phyloP scores from a whole-genome alignment of 2,329 filamentous ascomycete species.

The Alternaria panax region DNA sequence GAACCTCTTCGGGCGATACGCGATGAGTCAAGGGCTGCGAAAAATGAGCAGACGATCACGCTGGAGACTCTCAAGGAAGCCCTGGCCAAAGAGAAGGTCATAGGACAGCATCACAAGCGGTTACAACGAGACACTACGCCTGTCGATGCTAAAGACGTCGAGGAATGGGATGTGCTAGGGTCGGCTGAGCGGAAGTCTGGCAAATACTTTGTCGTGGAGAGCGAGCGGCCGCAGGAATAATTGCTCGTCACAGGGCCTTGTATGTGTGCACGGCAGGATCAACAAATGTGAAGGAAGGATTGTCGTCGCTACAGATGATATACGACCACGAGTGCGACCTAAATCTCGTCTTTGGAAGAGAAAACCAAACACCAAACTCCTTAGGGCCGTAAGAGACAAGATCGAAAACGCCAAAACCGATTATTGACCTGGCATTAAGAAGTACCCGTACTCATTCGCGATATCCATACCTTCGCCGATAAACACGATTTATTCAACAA shows the following conservation, averaged over 20 bases:
- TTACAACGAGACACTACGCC: conserved; percentile 58
- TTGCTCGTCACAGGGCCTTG: background rate
- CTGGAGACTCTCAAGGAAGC: conserved; percentile 64
- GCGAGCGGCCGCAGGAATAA: conserved; percentile 54
- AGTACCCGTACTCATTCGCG: background rate
- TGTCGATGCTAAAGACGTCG: conserved; percentile 53
- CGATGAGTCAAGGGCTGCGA: conserved; percentile 72
- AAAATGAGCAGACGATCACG: conserved; percentile 65
- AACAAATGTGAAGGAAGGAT: background rate
- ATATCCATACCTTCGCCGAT: background rate
- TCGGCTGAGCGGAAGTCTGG: conserved; percentile 72
- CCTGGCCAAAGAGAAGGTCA: conserved; percentile 66
- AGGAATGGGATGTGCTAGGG: conserved; percentile 75
- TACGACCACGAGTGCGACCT: background rate
- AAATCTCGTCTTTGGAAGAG: background rate
- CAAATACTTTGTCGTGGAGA: conserved; percentile 79
- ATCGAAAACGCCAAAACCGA: no score
- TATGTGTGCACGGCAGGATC: background rate
- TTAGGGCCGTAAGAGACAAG: background rate
- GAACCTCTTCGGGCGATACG: conserved; percentile 79
- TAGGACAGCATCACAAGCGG: conserved; percentile 62
- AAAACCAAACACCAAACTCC: background rate
- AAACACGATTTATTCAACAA: no score
- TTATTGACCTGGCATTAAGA: no score
- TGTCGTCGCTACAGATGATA: background rate